Evolutionary conservation across 225 moss, liverwort and hornwort species (phyloP).

Genomic region (Lunularia cruciata): DNA sequence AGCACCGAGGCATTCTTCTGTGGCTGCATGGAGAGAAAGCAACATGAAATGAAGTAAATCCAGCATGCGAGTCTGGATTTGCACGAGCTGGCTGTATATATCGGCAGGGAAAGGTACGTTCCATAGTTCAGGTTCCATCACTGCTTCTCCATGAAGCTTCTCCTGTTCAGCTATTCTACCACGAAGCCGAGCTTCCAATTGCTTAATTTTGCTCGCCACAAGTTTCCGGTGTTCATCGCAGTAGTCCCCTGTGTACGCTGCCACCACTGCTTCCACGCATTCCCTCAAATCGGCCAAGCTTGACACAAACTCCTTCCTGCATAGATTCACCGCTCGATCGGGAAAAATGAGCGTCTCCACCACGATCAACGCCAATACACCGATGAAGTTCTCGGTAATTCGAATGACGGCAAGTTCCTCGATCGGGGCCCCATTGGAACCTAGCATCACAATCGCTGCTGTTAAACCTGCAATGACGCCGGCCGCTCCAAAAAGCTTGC

Average conservation of each 20-base stretch:
- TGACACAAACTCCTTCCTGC: conserved; percentile 26
- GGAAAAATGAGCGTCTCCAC: conserved; percentile 38
- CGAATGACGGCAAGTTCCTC: conserved; percentile 27
- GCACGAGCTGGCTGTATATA: conserved; percentile 26
- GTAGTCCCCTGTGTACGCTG: conserved; percentile 30
- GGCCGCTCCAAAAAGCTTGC: conserved; percentile 34
- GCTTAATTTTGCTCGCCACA: conserved; percentile 33
- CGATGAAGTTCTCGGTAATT: conserved; percentile 43
- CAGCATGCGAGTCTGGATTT: conserved; percentile 35
- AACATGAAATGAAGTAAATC: conserved; percentile 41
- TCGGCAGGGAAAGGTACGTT: conserved; percentile 42
- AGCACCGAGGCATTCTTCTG: conserved; percentile 35
- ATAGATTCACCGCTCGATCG: conserved; percentile 30
- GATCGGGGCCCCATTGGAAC: conserved; percentile 6
- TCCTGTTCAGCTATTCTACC: conserved; percentile 16
- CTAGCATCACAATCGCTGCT: conserved; percentile 43
- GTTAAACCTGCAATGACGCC: conserved; percentile 42
- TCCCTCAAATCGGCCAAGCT: conserved; percentile 33
- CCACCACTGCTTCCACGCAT: conserved; percentile 37
- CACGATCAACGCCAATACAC: conserved; percentile 26
- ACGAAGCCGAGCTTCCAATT: conserved; percentile 31
- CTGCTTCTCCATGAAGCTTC: conserved; percentile 36
- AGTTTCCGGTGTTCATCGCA: conserved; percentile 33
- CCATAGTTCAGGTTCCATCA: conserved; percentile 41
- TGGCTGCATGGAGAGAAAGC: conserved; percentile 36